Evolutionary conservation across 2,329 filamentous ascomycete genomes (phyloP).

Genomic region (Cladophialophora chaetospira): DNA sequence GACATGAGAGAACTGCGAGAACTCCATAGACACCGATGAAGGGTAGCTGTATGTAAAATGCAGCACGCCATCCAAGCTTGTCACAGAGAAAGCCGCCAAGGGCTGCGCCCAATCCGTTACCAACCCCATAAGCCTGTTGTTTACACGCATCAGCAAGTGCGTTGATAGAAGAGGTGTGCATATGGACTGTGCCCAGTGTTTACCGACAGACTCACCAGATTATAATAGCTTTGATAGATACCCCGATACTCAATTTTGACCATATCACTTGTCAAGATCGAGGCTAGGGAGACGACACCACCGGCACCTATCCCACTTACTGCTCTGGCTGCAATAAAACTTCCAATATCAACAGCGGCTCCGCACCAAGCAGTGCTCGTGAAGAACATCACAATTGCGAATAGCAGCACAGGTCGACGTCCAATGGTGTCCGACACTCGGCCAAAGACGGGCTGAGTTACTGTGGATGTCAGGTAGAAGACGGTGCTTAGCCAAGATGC

Average conservation of each 20-base stretch:
- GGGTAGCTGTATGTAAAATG: conserved; percentile 65
- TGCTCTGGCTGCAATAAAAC: conserved; percentile 70
- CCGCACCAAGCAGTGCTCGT: conserved; percentile 70
- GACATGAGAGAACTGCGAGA: conserved; percentile 44
- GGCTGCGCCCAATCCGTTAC: conserved; percentile 59
- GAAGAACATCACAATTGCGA: conserved; percentile 64
- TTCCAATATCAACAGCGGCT: conserved; percentile 65
- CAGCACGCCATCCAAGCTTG: conserved; percentile 71
- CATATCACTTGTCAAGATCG: conserved; percentile 71
- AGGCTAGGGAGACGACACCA: conserved; percentile 68
- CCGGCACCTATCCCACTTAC: conserved; percentile 74
- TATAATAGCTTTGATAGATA: conserved; percentile 69
- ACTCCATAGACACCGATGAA: conserved; percentile 51
- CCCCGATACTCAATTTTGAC: conserved; percentile 74
- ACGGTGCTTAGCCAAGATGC: conserved; percentile 82
- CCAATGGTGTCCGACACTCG: conserved; percentile 74
- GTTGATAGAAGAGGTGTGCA: not conserved
- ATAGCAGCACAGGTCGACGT: conserved; percentile 60
- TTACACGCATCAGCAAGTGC: not conserved
- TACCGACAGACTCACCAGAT: conserved; percentile 19
- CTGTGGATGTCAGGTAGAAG: conserved; percentile 74
- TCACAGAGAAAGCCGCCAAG: conserved; percentile 71
- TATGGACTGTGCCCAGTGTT: not conserved
- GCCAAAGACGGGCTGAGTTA: conserved; percentile 74
- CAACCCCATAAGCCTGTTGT: conserved; percentile 23